phyloP scores from a whole-genome alignment of 768 basidiomycete species.

The Lactifluus hygrophoroides region DNA sequence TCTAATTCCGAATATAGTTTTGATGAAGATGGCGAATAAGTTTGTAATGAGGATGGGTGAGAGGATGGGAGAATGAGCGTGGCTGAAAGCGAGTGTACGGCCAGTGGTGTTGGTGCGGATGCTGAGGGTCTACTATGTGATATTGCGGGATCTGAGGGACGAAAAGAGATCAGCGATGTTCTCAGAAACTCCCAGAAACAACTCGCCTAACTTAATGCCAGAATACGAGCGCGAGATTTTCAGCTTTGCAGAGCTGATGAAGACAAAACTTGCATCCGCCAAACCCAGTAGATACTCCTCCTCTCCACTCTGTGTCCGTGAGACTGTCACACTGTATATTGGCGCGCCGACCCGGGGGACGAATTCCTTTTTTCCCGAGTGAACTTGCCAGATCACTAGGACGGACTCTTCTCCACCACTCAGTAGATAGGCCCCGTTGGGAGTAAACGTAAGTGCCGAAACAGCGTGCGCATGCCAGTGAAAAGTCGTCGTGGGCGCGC shows the following conservation, averaged over 20 bases:
- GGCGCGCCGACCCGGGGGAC: constrained; percentile 88
- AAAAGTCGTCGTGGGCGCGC: constrained; percentile 72
- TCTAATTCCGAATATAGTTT: constrained; percentile 80
- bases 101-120: constrained; percentile 53
- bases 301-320: constrained; percentile 41
- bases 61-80: constrained; percentile 86
- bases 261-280: constrained; percentile 70
- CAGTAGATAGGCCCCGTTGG: constrained; percentile 86
- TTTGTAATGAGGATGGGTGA: constrained; percentile 91
- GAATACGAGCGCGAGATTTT: constrained; percentile 66
- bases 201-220: constrained; percentile 68
- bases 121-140: constrained; percentile 30
- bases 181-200: constrained; percentile 7
- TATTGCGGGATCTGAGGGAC: constrained; percentile 29
- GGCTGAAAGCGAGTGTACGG: constrained; percentile 62
- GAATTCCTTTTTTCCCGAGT: constrained; percentile 83
- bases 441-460: constrained; percentile 74
- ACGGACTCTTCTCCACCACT: constrained; percentile 95
- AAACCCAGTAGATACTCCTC: constrained; percentile 86
- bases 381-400: constrained; percentile 94
- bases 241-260: constrained; percentile 63
- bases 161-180: background rate
- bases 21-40: constrained; percentile 67
- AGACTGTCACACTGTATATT: constrained; percentile 61
- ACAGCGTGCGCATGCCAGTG: constrained; percentile 99